Conservation (phyloP, 1,284 basidiomycete genomes). For the Veloporphyrellus conicus region DNA sequence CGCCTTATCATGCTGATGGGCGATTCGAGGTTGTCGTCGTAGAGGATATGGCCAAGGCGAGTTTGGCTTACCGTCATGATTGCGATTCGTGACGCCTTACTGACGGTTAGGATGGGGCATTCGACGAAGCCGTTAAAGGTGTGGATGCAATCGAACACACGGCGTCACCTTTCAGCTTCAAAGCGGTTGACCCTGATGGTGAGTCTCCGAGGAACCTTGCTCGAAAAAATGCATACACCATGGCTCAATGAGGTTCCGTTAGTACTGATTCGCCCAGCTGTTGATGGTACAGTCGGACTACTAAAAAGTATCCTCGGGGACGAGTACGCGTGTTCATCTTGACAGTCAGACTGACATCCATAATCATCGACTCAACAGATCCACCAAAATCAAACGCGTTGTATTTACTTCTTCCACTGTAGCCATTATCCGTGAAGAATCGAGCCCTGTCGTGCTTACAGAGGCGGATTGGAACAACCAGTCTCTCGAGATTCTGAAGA, state of each 20-base stretch:
- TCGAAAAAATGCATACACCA: no score
- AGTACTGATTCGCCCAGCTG: constrained; percentile 60
- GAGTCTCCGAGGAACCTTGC: no score
- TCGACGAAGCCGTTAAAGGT: constrained; percentile 62
- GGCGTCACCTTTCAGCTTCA: constrained; percentile 44
- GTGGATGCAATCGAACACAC: constrained; percentile 57
- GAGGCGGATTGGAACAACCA: constrained; percentile 65
- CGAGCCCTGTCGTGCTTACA: constrained; percentile 30
- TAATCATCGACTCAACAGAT: constrained; percentile 20
- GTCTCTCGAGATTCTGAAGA: constrained; percentile 48
- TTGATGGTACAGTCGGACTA: constrained; percentile 58
- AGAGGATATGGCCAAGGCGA: constrained; percentile 43
- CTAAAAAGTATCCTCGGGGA: constrained; percentile 51
- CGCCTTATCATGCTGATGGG: constrained; percentile 32
- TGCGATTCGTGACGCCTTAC: no score
- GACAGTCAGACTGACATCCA: background rate
- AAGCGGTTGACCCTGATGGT: constrained; percentile 36
- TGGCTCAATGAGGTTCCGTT: background rate
- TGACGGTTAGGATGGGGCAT: constrained; percentile 48
- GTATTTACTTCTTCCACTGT: constrained; percentile 62
- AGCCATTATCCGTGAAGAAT: constrained; percentile 38
- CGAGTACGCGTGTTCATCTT: constrained; percentile 32
- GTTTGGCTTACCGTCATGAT: background rate
- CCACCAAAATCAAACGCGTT: constrained; percentile 52
- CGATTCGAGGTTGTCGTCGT: constrained; percentile 46